Base-by-base conservation (phyloP, 805 yeast genomes). In the Pichia paraexigua region DNA sequence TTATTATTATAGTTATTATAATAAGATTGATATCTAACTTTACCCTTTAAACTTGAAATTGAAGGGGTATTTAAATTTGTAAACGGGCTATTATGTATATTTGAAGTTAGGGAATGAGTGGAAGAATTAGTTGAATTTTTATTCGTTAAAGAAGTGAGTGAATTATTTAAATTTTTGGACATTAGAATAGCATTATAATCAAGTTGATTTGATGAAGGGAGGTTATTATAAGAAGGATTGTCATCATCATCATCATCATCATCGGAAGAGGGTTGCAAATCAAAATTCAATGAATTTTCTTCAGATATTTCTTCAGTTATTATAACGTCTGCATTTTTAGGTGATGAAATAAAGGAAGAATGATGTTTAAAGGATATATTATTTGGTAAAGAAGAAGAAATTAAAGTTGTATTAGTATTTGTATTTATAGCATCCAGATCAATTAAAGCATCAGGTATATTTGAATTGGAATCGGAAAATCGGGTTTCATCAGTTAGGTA, bases 21-120 rank as follows among this genome's bases (percentile, higher is more conserved):
- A 51, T 67, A 67, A 6, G 66, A 59, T 53, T 66, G 71, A 54
- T 67, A 67, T 52, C 69, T 56, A 37, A 61, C 67, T 50, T 62
- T 64, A 21, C 62, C 59, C 35, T 65, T 58, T 45, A 64, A 50
- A 37, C 59, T 57, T 48, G 62, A 58, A 25, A 60, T 58, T 45
- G 62, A 62, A 11, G 65, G 45, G 25, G 51, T 49, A 45, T 54
- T 54, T n/a, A 52, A 41, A 13, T 42, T 46, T 25, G 52, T 39
- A n/a, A 52, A 52, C 5, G 52, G 54, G 17, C 18, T 40, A 12
- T 18, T 20, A 21, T 40, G 20, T 10, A 20, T 40, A 45, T 45
- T 48, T 27, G 57, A 32, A 25, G 50, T 52, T 8, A 55, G 47
- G 10, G 65, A 62, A 41, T 53, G 58, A 37, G 51, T 51, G 6